Conservation (phyloP, 2,329 filamentous ascomycete genomes). For the Ophiocordyceps robertsii region DNA sequence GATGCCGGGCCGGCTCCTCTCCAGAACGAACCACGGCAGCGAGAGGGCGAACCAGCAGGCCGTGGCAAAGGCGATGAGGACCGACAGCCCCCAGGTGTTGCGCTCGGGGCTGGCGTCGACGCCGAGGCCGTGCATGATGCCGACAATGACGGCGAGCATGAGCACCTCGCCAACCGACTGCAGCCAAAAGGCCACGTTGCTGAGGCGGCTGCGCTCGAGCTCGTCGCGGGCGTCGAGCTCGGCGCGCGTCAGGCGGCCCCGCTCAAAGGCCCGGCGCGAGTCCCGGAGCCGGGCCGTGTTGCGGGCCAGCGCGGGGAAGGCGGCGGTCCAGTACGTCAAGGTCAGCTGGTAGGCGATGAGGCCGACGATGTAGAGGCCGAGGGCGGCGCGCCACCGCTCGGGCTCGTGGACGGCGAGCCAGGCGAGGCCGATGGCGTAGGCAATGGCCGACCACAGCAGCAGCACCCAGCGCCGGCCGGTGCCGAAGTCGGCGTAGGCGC, state of each 20-base stretch:
- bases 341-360: conserved; percentile 54
- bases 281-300: conserved; percentile 20
- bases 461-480: conserved; percentile 49
- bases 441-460: conserved; percentile 44
- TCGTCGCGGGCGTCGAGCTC: conserved; percentile 49
- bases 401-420: conserved; percentile 52
- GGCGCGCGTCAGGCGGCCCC: conserved; percentile 36
- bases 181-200: conserved; percentile 50
- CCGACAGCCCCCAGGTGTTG: conserved; percentile 54
- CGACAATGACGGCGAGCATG: conserved; percentile 51
- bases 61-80: conserved; percentile 51
- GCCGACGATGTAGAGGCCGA: conserved; percentile 52
- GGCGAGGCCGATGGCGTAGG: conserved; percentile 50
- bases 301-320: conserved; percentile 27
- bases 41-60: conserved; percentile 51
- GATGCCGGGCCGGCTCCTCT: conserved; percentile 49
- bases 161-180: conserved; percentile 49
- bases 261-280: conserved; percentile 15
- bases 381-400: conserved; percentile 44
- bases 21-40: conserved; percentile 52
- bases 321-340: conserved; percentile 56
- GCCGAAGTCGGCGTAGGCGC: conserved; percentile 49
- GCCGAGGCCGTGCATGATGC: conserved; percentile 45
- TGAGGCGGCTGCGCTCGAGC: conserved; percentile 48
- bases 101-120: conserved; percentile 44